A percentile compares a stretch with the other conserved stretches of the same genome.
Evolutionary conservation across 495 filamentous ascomycete genomes (phyloP).

Genomic region (Platismatia glauca): DNA sequence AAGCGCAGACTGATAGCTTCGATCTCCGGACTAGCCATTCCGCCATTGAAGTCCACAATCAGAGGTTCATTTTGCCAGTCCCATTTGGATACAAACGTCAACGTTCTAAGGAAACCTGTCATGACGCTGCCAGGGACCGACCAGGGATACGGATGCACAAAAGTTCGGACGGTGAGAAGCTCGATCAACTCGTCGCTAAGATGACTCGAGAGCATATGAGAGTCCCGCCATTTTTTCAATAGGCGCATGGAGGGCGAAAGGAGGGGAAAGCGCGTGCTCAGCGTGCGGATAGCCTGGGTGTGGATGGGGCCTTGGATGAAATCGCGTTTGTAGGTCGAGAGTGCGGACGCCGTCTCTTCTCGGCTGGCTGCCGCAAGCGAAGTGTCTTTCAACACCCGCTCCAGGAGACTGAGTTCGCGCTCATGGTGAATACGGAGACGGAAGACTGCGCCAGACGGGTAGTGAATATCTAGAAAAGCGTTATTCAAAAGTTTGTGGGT

Average conservation of each 20-base stretch:
- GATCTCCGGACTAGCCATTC: conserved; percentile 46
- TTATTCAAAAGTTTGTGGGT: conserved; percentile 58
- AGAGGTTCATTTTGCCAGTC: conserved; percentile 82
- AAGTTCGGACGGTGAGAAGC: conserved; percentile 62
- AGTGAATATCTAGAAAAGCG: conserved; percentile 73
- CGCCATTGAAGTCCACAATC: conserved; percentile 57
- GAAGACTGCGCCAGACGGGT: conserved; percentile 54
- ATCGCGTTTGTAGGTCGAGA: conserved; percentile 59
- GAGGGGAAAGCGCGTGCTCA: conserved; percentile 71
- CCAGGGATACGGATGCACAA: conserved; percentile 80
- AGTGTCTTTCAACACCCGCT: conserved; percentile 67
- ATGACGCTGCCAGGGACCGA: conserved; percentile 64
- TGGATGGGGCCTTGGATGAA: conserved; percentile 69
- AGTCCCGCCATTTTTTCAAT: conserved; percentile 80
- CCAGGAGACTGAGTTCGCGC: conserved; percentile 71
- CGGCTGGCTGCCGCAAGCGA: conserved; percentile 48
- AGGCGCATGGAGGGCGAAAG: conserved; percentile 82
- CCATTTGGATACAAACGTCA: conserved; percentile 72
- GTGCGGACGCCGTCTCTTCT: conserved; percentile 56
- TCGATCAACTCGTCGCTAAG: conserved; percentile 76
- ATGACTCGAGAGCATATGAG: conserved; percentile 68
- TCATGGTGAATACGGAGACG: conserved; percentile 60
- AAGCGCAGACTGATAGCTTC: conserved; percentile 59
- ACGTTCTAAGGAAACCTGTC: conserved; percentile 71
- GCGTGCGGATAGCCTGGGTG: conserved; percentile 66